Evolutionary conservation across 352 stramenopile genomes (phyloP).

Genomic region (Globisporangium yorkense): DNA sequence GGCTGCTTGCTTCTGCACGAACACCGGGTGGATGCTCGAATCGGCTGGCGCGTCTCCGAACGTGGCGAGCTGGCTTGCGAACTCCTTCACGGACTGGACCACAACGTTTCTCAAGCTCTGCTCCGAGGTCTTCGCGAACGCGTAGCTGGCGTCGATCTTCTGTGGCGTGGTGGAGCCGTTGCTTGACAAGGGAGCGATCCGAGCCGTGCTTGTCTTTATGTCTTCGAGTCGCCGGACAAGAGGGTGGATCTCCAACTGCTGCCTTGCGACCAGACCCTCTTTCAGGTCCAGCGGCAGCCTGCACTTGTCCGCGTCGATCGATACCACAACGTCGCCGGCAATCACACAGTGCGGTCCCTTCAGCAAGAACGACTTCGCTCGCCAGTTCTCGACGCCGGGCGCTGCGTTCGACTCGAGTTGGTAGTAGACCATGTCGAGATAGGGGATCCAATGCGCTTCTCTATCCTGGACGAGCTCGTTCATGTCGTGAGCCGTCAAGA

Average conservation of each 20-base stretch:
- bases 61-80: constrained; percentile 51
- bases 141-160: constrained; percentile 20
- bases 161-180: neutral
- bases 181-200: constrained; percentile 6
- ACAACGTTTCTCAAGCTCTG: constrained; percentile 47
- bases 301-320: constrained; percentile 40
- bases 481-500: constrained; percentile 49
- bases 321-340: constrained; percentile 56
- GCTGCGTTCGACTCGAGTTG: constrained; percentile 19
- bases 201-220: constrained; percentile 44
- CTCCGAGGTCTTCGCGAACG: constrained; percentile 39
- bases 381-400: constrained; percentile 30
- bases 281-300: constrained; percentile 55
- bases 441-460: constrained; percentile 43
- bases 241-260: constrained; percentile 57
- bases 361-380: constrained; percentile 47
- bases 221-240: constrained; percentile 53
- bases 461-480: constrained; percentile 37
- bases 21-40: neutral
- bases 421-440: constrained; percentile 60
- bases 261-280: constrained; percentile 60
- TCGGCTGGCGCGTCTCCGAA: constrained; percentile 33
- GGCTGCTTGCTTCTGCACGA: neutral
- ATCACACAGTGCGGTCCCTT: constrained; percentile 18
- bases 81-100: constrained; percentile 44